Conservation (phyloP, 2,329 filamentous ascomycete species). For the Juglanconis juglandina region DNA sequence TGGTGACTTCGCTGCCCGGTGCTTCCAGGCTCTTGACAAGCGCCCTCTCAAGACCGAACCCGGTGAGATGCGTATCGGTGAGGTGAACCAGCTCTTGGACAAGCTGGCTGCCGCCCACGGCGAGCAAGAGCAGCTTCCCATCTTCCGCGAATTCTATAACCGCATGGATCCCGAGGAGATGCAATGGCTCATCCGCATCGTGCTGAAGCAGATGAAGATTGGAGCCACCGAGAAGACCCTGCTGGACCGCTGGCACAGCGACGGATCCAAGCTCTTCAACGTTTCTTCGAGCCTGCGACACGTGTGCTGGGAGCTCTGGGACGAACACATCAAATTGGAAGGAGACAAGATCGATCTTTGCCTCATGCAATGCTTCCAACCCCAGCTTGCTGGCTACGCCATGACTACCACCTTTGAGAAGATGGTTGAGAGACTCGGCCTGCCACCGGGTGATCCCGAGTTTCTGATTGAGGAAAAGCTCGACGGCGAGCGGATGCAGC, state of each 20-base stretch:
- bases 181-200: conserved; percentile 91
- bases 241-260: conserved; percentile 76
- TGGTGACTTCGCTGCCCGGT: conserved; percentile 88
- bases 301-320: conserved; percentile 90
- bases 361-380: conserved; percentile 94
- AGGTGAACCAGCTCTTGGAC: conserved; percentile 86
- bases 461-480: conserved; percentile 99
- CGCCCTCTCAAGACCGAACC: conserved; percentile 70
- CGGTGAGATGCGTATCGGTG: conserved; percentile 79
- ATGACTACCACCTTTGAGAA: conserved; percentile 70
- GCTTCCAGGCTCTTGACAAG: conserved; percentile 82
- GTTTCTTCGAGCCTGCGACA: conserved; percentile 85
- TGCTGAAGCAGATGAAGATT: conserved; percentile 73
- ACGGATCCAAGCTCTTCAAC: conserved; percentile 76
- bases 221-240: conserved; percentile 85
- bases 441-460: conserved; percentile 65
- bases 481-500: conserved; percentile 93
- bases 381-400: conserved; percentile 90
- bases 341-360: conserved; percentile 71
- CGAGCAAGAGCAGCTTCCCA: conserved; percentile 78
- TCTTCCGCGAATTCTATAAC: conserved; percentile 81
- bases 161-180: conserved; percentile 92
- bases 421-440: conserved; percentile 67
- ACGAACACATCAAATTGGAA: conserved; percentile 69
- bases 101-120: conserved; percentile 69